Conservation (phyloP, 331 rosid species). For the Telfairia occidentalis region DNA sequence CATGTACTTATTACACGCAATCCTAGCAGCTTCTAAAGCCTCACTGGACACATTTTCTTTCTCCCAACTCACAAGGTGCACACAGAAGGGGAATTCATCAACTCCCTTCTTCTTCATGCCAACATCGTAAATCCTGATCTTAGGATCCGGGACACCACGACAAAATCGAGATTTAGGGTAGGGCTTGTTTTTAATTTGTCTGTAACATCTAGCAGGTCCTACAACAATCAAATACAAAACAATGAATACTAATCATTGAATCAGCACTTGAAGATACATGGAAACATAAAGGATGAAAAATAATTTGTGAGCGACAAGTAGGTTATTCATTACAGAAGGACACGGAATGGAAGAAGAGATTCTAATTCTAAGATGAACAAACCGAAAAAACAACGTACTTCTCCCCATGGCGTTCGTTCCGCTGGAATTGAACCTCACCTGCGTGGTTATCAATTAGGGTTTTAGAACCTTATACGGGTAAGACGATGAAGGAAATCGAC, state of each 20-base stretch:
- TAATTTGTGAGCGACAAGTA: too few relatives aligned
- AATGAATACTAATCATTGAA: neutral
- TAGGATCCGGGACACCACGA: conserved; percentile 5
- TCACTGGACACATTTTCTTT: conserved; percentile 2
- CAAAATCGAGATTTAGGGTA: conserved; percentile 5
- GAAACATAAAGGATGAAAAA: neutral
- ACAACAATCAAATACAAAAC: neutral
- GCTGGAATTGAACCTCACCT: neutral
- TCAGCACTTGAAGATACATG: neutral
- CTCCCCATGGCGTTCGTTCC: neutral
- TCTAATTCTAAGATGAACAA: too few relatives aligned
- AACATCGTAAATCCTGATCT: conserved; percentile 8
- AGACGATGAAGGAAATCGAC: neutral
- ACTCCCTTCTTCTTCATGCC: conserved; percentile 3
- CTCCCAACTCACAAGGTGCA: conserved; percentile 5
- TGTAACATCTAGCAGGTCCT: conserved; percentile 7
- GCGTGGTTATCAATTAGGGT: neutral
- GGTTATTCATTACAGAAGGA: too few relatives aligned
- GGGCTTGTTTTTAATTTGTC: neutral
- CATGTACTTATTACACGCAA: conserved; percentile 7
- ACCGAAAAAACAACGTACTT: neutral
- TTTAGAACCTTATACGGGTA: neutral
- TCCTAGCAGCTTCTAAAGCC: conserved; percentile 7
- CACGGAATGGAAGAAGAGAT: neutral
- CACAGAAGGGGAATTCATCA: conserved; percentile 8